These are phyloP conservation scores for Lonicera japonica DNA, from an alignment of 129 eudicot species.

Conservation along the genomic window DNA sequence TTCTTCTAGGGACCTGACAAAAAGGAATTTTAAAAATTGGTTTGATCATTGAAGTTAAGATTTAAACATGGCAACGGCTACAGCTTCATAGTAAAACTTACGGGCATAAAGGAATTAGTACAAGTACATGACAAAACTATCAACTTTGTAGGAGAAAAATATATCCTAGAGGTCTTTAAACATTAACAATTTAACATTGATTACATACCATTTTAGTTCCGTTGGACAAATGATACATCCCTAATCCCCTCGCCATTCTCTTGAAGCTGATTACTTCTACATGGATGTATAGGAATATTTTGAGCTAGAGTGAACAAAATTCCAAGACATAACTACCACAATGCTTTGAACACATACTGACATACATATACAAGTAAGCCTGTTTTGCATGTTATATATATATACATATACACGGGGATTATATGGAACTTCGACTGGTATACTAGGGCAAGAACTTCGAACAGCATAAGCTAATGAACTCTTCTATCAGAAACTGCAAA, in stretches of 20 bases:
- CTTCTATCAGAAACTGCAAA: no score
- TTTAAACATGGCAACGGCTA: no score
- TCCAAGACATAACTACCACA: no score
- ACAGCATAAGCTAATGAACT: no score
- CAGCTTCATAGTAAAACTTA: no score
- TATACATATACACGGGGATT: not conserved
- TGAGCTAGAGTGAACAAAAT: no score
- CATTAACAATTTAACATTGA: not conserved
- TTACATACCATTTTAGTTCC: constrained; percentile 52
- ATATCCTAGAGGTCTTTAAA: no score
- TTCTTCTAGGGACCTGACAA: constrained; percentile 69
- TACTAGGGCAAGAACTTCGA: not conserved
- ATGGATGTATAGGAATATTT: no score
- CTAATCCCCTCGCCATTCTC: constrained; percentile 36
- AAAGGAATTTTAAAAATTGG: not conserved
- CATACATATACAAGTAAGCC: no score
- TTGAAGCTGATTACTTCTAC: constrained; percentile 34
- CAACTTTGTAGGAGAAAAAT: not conserved
- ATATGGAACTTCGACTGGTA: not conserved
- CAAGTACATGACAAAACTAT: not conserved
- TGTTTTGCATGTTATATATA: no score
- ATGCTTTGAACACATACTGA: no score
- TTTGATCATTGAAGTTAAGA: not conserved
- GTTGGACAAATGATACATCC: constrained; percentile 17
- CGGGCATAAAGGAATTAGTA: not conserved